These are phyloP conservation scores for Colletotrichum eremochloae DNA, from an alignment of 2,329 filamentous ascomycete genomes.

Conservation along the genomic window DNA sequence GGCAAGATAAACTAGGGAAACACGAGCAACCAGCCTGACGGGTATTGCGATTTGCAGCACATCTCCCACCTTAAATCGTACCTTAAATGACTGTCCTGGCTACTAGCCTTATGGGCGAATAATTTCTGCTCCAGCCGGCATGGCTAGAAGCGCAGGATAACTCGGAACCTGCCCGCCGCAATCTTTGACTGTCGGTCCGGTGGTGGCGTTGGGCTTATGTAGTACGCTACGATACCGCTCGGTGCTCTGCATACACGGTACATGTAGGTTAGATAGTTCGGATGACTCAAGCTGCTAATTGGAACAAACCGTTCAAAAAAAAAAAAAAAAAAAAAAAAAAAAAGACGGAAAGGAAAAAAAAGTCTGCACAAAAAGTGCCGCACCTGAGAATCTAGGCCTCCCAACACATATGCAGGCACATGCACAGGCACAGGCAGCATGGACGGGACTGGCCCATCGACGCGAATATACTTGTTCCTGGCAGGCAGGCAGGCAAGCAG, in stretches of 20 bases:
- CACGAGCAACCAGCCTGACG: slow-evolving; percentile 21
- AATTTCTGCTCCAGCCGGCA: neutral
- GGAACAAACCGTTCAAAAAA: slow-evolving; percentile 1
- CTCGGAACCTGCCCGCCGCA: neutral
- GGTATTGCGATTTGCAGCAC: slow-evolving; percentile 33
- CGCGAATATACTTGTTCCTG: slow-evolving; percentile 36
- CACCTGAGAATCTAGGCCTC: slow-evolving; percentile 15
- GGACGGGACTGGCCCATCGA: slow-evolving; percentile 9
- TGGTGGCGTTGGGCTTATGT: slow-evolving; percentile 17
- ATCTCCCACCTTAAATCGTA: slow-evolving; percentile 36
- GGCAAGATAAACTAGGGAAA: neutral
- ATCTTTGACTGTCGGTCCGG: neutral
- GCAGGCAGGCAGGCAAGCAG: neutral
- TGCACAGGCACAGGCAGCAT: slow-evolving; percentile 23
- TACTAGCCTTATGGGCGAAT: neutral
- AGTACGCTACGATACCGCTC: neutral
- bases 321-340: rapidly evolving
- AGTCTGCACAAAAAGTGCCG: slow-evolving; percentile 8
- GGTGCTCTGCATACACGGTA: neutral
- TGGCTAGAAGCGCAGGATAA: slow-evolving; percentile 5
- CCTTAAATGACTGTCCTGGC: neutral
- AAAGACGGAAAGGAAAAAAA: neutral
- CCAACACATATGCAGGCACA: slow-evolving; percentile 18
- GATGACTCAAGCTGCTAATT: slow-evolving; percentile 26
- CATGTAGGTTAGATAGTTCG: too few relatives aligned